phyloP scores from a whole-genome alignment of 2,329 filamentous ascomycete genomes.

The Amphichorda felina region DNA sequence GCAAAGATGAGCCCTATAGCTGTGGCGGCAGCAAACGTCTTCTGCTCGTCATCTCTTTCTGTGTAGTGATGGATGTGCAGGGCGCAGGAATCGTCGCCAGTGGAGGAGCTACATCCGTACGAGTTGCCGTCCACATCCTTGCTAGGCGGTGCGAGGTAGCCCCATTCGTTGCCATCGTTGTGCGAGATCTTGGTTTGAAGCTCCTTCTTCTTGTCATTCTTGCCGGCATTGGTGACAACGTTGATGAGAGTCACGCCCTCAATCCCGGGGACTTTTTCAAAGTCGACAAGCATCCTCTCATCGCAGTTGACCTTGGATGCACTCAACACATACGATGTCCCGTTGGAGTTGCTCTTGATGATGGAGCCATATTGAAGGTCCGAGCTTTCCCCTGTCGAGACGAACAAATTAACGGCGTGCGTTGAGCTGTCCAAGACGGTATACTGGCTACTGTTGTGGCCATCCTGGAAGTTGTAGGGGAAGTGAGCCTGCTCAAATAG shows the following conservation, averaged over 20 bases:
- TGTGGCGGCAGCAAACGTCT: constrained; percentile 79
- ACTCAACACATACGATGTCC: constrained; percentile 86
- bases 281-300: constrained; percentile 70
- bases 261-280: constrained; percentile 86
- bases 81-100: constrained; percentile 58
- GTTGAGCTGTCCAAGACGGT: constrained; percentile 92
- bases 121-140: constrained; percentile 59
- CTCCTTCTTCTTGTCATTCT: constrained; percentile 68
- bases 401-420: constrained; percentile 88
- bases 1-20: constrained; percentile 87
- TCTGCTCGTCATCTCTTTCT: constrained; percentile 67
- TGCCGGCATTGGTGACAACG: constrained; percentile 61
- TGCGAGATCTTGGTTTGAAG: constrained; percentile 89
- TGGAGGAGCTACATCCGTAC: constrained; percentile 48
- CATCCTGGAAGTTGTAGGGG: constrained; percentile 71
- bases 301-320: constrained; percentile 74
- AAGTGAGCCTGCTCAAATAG: constrained; percentile 77
- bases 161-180: constrained; percentile 90
- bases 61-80: constrained; percentile 95
- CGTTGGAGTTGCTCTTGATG: constrained; percentile 97
- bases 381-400: constrained; percentile 57
- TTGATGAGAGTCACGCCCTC: constrained; percentile 89
- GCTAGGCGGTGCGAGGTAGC: constrained; percentile 57
- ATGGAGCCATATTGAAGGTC: constrained; percentile 71
- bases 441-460: constrained; percentile 68